These are phyloP conservation scores for Mortierella claussenii DNA, from an alignment of 192 early-diverging fungal species.

Conservation along the genomic window DNA sequence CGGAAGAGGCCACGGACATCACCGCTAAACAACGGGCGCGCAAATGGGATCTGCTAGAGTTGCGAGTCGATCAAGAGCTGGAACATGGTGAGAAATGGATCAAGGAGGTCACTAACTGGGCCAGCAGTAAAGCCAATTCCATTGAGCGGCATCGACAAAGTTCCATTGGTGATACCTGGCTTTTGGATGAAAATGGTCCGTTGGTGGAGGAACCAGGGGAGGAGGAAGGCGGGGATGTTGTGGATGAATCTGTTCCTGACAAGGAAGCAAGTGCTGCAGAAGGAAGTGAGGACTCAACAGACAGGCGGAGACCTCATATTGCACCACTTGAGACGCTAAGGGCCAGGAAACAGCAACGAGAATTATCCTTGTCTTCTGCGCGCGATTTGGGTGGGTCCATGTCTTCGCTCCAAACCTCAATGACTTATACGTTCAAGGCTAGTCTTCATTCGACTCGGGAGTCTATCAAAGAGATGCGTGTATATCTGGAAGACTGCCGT, in stretches of 20 bases:
- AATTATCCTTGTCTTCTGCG: constrained; percentile 15
- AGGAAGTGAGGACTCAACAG: background rate
- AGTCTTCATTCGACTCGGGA: constrained; percentile 33
- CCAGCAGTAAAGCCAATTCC: constrained; percentile 5
- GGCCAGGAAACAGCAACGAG: constrained; percentile 22
- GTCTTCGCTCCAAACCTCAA: constrained; percentile 22
- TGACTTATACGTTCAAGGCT: constrained; percentile 15
- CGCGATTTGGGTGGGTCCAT: constrained; percentile 16
- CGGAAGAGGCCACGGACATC: constrained; percentile 16
- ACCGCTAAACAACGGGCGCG: constrained; percentile 21
- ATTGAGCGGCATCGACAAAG: constrained; percentile 20
- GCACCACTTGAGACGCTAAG: background rate
- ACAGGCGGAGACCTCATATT: background rate
- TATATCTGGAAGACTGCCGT: constrained; percentile 33
- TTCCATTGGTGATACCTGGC: background rate
- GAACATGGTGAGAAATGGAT: constrained; percentile 38
- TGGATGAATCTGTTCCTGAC: background rate
- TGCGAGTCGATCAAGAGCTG: constrained; percentile 27
- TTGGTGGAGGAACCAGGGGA: constrained; percentile 26
- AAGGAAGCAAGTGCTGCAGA: background rate
- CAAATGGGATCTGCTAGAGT: constrained; percentile 40
- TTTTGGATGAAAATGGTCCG: background rate
- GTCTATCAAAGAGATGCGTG: constrained; percentile 33
- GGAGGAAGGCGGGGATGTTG: constrained; percentile 3
- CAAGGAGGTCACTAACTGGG: constrained; percentile 26